These are phyloP conservation scores for Sphaerosporella brunnea DNA, from an alignment of 495 filamentous ascomycete genomes.

Conservation along the genomic window DNA sequence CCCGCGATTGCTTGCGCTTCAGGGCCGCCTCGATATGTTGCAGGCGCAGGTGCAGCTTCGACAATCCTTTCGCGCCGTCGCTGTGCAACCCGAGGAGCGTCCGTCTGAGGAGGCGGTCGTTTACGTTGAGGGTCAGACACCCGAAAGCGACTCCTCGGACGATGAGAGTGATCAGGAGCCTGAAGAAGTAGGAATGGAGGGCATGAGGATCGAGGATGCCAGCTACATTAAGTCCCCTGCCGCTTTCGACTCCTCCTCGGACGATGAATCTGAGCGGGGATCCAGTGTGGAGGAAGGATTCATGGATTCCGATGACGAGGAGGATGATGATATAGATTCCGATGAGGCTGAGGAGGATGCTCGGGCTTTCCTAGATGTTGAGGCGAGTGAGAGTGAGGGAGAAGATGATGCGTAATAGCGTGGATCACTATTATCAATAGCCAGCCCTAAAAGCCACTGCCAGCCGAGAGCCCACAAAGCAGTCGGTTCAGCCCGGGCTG, in stretches of 20 bases:
- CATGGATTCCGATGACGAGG: conserved; percentile 26
- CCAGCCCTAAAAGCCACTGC: too few relatives aligned
- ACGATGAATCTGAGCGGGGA: conserved; percentile 28
- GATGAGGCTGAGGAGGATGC: conserved; percentile 30
- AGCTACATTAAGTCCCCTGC: conserved; percentile 19
- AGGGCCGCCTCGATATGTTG: conserved; percentile 83
- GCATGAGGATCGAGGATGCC: conserved; percentile 24
- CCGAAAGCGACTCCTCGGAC: conserved; percentile 26
- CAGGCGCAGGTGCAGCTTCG: conserved; percentile 70
- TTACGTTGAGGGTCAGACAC: conserved; percentile 65
- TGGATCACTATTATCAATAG: conserved; percentile 25
- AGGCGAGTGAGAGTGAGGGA: conserved; percentile 10
- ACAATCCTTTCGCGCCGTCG: conserved; percentile 35
- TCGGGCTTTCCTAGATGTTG: conserved; percentile 9
- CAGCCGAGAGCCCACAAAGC: too few relatives aligned
- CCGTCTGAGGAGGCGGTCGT: conserved; percentile 56
- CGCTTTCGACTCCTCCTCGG: conserved; percentile 27
- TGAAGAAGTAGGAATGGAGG: conserved; percentile 29
- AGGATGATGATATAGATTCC: conserved; percentile 29
- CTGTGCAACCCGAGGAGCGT: conserved; percentile 30
- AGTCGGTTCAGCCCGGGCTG: too few relatives aligned
- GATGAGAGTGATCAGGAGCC: conserved; percentile 32
- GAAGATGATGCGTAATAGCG: conserved; percentile 31
- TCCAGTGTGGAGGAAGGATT: conserved; percentile 26
- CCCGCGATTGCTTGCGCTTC: conserved; percentile 66